These are phyloP conservation scores for Fusarium pininemorale DNA, from an alignment of 2,329 filamentous ascomycete genomes.

Conservation along the genomic window DNA sequence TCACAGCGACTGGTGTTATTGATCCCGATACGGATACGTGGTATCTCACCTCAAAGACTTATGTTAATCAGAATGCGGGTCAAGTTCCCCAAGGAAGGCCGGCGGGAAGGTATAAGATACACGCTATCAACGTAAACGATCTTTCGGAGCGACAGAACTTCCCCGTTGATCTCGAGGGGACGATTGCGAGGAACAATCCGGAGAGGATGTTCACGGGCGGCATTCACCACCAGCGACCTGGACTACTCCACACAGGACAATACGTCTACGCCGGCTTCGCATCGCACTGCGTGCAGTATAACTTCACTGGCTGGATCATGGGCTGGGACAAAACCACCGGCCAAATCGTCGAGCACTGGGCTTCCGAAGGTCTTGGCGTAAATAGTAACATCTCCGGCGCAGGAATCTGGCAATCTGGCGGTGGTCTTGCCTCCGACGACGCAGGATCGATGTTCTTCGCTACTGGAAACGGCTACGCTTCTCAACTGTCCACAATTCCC, in stretches of 20 bases:
- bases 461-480: constrained; percentile 54
- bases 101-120: constrained; percentile 49
- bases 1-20: constrained; percentile 58
- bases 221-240: constrained; percentile 61
- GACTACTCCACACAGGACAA: constrained; percentile 55
- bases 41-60: constrained; percentile 57
- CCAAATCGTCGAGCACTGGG: constrained; percentile 50
- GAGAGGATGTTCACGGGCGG: constrained; percentile 62
- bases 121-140: constrained; percentile 52
- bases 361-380: constrained; percentile 54
- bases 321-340: constrained; percentile 56
- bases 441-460: constrained; percentile 52
- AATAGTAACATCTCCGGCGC: constrained; percentile 50
- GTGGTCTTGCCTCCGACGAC: constrained; percentile 52
- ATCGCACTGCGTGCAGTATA: constrained; percentile 64
- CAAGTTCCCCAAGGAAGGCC: constrained; percentile 46
- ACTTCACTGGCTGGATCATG: constrained; percentile 64
- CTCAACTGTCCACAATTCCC: constrained; percentile 50
- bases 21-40: constrained; percentile 56
- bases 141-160: constrained; percentile 53
- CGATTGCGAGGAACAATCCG: constrained; percentile 56
- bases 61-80: constrained; percentile 45
- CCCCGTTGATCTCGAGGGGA: constrained; percentile 59
- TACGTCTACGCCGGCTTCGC: constrained; percentile 63
- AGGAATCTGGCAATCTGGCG: constrained; percentile 56